Evolutionary conservation across 208 protist genomes (phyloP).

Genomic region (Leishmania tarentolae): DNA sequence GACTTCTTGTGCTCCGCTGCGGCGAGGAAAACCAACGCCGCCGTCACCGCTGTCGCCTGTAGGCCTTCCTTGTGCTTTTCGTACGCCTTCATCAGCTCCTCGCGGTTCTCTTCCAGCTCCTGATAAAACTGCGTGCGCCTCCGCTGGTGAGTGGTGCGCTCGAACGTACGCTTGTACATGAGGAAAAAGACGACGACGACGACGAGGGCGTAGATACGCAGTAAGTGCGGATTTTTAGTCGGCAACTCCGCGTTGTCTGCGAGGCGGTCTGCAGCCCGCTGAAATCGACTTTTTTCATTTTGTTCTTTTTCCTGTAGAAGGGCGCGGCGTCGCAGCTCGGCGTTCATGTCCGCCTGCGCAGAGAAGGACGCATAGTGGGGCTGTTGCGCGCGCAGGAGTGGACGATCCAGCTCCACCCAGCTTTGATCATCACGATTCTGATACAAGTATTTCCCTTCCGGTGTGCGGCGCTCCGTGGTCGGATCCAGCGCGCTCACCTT

Average conservation of each 20-base stretch:
- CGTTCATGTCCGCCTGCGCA: slow-evolving; percentile 59
- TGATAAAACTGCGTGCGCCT: slow-evolving; percentile 56
- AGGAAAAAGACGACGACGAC: slow-evolving; percentile 51
- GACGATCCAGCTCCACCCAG: slow-evolving; percentile 76
- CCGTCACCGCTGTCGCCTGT: slow-evolving; percentile 56
- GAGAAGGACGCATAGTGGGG: slow-evolving; percentile 74
- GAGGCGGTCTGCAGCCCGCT: slow-evolving; percentile 57
- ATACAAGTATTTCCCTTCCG: slow-evolving; percentile 72
- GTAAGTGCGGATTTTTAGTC: slow-evolving; percentile 44
- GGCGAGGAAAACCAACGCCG: slow-evolving; percentile 65
- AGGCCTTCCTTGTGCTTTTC: slow-evolving; percentile 45
- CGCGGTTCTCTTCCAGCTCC: slow-evolving; percentile 50
- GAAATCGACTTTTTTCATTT: slow-evolving; percentile 73
- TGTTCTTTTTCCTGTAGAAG: slow-evolving; percentile 60
- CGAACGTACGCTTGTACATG: slow-evolving; percentile 72
- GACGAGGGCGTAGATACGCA: slow-evolving; percentile 53
- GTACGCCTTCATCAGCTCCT: slow-evolving; percentile 46
- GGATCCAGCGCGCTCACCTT: slow-evolving; percentile 77
- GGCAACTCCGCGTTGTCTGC: slow-evolving; percentile 72
- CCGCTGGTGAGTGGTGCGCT: slow-evolving; percentile 45
- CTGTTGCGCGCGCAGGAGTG: slow-evolving; percentile 59
- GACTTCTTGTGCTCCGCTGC: slow-evolving; percentile 47
- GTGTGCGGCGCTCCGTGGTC: slow-evolving; percentile 67
- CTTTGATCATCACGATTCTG: slow-evolving; percentile 74
- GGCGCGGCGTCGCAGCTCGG: slow-evolving; percentile 63